phyloP scores from a whole-genome alignment of 83 land plant genomes.

The Picea abies region DNA sequence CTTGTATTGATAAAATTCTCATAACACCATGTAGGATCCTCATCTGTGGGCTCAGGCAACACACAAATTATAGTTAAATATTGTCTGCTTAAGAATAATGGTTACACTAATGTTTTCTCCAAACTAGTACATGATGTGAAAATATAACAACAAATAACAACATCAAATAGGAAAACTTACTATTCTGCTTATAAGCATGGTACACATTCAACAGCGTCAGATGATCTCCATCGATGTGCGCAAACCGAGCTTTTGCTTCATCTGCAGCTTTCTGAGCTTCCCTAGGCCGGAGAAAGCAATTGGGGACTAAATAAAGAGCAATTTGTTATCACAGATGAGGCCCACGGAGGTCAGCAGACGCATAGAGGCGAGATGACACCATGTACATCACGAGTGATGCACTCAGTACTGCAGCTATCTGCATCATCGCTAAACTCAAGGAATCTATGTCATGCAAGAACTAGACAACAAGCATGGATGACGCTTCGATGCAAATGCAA shows the following conservation, averaged over 20 bases:
- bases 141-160: not conserved
- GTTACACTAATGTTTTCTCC: not conserved
- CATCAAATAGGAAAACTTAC: slow-evolving; percentile 47
- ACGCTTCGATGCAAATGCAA: slow-evolving; percentile 24
- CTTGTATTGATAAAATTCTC: slow-evolving; percentile 91
- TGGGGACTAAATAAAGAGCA: slow-evolving; percentile 92
- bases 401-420: slow-evolving; percentile 87
- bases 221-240: slow-evolving; percentile 98
- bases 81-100: not conserved
- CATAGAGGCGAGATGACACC: slow-evolving; percentile 85
- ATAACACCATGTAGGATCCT: slow-evolving; percentile 96
- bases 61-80: slow-evolving; percentile 9
- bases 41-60: slow-evolving; percentile 43
- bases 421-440: slow-evolving; percentile 78
- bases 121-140: no score
- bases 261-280: slow-evolving; percentile 99
- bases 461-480: slow-evolving; percentile 35
- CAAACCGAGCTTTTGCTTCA: slow-evolving; percentile 97
- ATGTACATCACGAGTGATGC: slow-evolving; percentile 74
- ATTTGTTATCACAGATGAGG: slow-evolving; percentile 93
- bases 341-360: slow-evolving; percentile 99
- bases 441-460: slow-evolving; percentile 50
- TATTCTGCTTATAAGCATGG: slow-evolving; percentile 96
- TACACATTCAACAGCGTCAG: slow-evolving; percentile 95
- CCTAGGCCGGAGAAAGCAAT: slow-evolving; percentile 99